These are phyloP conservation scores for Cunninghamia lanceolata DNA, from an alignment of 75 land plant species.

Conservation along the genomic window DNA sequence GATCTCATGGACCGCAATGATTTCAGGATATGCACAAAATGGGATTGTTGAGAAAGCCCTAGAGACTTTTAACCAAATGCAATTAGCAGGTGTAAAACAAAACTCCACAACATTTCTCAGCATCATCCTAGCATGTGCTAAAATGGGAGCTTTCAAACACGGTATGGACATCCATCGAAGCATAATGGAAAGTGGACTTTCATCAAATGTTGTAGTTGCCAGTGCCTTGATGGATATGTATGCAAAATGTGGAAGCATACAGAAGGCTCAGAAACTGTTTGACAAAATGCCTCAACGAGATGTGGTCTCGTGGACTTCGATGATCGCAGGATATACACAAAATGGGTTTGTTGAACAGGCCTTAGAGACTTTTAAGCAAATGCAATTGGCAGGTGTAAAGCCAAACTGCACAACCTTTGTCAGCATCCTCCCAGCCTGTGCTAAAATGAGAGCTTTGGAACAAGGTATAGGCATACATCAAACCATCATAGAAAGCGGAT, in stretches of 20 bases:
- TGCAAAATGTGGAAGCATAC: background rate
- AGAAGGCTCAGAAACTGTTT: background rate
- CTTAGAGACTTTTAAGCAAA: slow-evolving; percentile 41
- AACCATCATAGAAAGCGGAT: background rate
- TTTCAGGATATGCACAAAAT: slow-evolving; percentile 8
- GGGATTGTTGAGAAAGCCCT: background rate
- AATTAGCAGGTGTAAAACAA: background rate
- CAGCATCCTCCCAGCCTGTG: too few species aligned
- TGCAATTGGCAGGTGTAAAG: slow-evolving; percentile 44
- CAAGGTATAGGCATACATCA: background rate
- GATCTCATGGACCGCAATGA: slow-evolving; percentile 1
- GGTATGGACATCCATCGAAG: slow-evolving; percentile 10
- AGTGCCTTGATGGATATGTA: slow-evolving; percentile 10
- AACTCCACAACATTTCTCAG: background rate
- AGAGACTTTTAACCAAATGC: slow-evolving; percentile 2
- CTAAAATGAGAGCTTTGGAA: too few species aligned
- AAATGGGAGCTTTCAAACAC: background rate
- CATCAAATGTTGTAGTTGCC: background rate
- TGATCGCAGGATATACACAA: background rate
- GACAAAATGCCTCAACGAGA: background rate
- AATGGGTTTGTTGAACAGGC: background rate
- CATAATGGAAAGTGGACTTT: background rate
- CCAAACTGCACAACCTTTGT: slow-evolving; percentile 25
- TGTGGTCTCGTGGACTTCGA: background rate
- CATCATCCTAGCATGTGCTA: background rate